phyloP scores from a whole-genome alignment of 2,329 filamentous ascomycete genomes.

The Graphilbum fragrans region DNA sequence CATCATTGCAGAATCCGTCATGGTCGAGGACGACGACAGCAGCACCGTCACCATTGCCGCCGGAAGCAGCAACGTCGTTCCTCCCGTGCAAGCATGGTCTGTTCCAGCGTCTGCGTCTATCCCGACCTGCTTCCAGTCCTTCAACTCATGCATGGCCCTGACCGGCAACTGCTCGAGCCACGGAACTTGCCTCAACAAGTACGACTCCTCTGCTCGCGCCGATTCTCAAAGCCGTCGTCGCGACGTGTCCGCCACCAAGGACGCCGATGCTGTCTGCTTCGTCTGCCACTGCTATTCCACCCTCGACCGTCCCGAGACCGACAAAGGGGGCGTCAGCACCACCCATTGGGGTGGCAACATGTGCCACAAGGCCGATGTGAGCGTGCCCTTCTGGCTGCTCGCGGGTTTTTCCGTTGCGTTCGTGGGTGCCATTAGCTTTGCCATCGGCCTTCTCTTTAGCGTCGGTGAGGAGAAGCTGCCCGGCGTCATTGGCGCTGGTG shows the following conservation, averaged over 20 bases:
- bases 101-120: slow-evolving; percentile 29
- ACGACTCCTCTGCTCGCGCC: slow-evolving; percentile 28
- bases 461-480: slow-evolving; percentile 83
- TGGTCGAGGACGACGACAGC: slow-evolving; percentile 17
- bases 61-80: slow-evolving; percentile 8
- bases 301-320: slow-evolving; percentile 22
- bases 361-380: slow-evolving; percentile 88
- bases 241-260: slow-evolving; percentile 12
- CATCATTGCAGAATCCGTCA: slow-evolving; percentile 28
- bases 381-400: slow-evolving; percentile 80
- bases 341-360: slow-evolving; percentile 72
- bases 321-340: slow-evolving; percentile 26
- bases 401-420: slow-evolving; percentile 60
- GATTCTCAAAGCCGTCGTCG: slow-evolving; percentile 11
- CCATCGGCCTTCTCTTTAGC: slow-evolving; percentile 66
- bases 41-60: slow-evolving; percentile 2
- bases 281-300: slow-evolving; percentile 63
- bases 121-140: slow-evolving; percentile 62
- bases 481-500: slow-evolving; percentile 90
- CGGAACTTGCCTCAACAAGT: slow-evolving; percentile 63
- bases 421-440: slow-evolving; percentile 54
- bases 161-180: slow-evolving; percentile 78
- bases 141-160: slow-evolving; percentile 52
- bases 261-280: slow-evolving; percentile 45
- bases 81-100: slow-evolving; percentile 10